phyloP scores from a whole-genome alignment of 2,329 filamentous ascomycete genomes.

The Trichoderma arundinaceum region DNA sequence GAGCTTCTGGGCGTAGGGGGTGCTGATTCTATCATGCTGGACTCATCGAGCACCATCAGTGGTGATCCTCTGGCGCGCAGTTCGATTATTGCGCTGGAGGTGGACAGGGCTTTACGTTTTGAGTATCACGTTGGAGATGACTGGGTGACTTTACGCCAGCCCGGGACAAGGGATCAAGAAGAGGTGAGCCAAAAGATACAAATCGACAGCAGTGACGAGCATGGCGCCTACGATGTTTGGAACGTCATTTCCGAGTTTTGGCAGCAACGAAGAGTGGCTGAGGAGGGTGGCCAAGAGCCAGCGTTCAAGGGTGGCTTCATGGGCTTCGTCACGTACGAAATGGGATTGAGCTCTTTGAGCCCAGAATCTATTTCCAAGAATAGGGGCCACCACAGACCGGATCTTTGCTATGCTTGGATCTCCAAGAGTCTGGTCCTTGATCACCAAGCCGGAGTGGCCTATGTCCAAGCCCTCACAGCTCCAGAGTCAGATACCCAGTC shows the following conservation, averaged over 20 bases:
- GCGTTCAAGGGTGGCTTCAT: constrained; percentile 85
- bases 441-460: constrained; percentile 64
- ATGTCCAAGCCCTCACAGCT: constrained; percentile 61
- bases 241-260: constrained; percentile 56
- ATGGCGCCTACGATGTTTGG: constrained; percentile 52
- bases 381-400: constrained; percentile 58
- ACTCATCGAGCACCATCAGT: constrained; percentile 62
- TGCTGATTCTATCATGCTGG: constrained; percentile 61
- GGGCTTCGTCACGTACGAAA: constrained; percentile 84
- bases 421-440: constrained; percentile 80
- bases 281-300: constrained; percentile 34
- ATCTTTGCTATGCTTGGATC: constrained; percentile 78
- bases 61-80: constrained; percentile 57
- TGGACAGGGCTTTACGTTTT: constrained; percentile 61
- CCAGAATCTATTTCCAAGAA: constrained; percentile 39
- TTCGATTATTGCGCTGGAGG: constrained; percentile 74
- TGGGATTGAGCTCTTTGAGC: constrained; percentile 62
- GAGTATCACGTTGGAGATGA: constrained; percentile 61
- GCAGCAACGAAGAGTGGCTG: constrained; percentile 39
- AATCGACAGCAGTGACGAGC: constrained; percentile 37
- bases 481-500: constrained; percentile 37
- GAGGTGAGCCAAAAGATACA: constrained; percentile 40
- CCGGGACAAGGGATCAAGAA: constrained; percentile 33
- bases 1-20: constrained; percentile 52
- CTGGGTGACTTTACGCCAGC: constrained; percentile 42